Base-by-base conservation (phyloP, 2,329 filamentous ascomycete genomes). In the Cercospora sojina region DNA sequence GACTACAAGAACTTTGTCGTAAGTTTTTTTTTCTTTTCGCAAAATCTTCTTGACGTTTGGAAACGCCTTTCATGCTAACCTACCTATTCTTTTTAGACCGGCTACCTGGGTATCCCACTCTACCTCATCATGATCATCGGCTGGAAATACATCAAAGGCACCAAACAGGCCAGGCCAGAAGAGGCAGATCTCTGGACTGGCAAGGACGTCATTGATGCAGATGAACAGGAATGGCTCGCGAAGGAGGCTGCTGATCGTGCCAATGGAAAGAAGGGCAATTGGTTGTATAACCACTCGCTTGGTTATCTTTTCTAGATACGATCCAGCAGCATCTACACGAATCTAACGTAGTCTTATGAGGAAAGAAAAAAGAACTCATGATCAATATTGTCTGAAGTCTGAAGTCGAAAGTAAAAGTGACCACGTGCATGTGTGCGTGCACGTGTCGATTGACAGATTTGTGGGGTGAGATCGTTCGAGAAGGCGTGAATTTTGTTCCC, bases 1-100 rank as follows among this genome's bases (percentile, higher is more conserved):
- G 86, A 90, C 77, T 90, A 90, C 82, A 88, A 90, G 82, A 88
- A 86, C 73, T 93, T 93, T 79, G 86, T 93, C 77, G 72, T 73
- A 55, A 70, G 71, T n/a, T n/a, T n/a, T n/a, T n/a, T n/a, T n/a
- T n/a, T n/a, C n/a, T n/a, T n/a, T n/a, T n/a, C n/a, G n/a, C n/a
- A n/a, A n/a, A n/a, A n/a, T n/a, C n/a, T n/a, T n/a, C n/a, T n/a
- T n/a, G n/a, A n/a, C n/a, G n/a, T n/a, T n/a, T n/a, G n/a, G n/a
- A n/a, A n/a, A n/a, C n/a, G n/a, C n/a, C n/a, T n/a, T n/a, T n/a
- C 18, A 51, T 61, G 27, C 68, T 66, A 23, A 68, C 59, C 12
- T 43, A 16, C 8, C 10, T 8, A 18, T 2, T 0, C 8, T 13
- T 8, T 20, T 2, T 0, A 89, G 89, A 27, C 71, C 23, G 71